Evolutionary conservation across 75 land plant genomes (phyloP), one percentile per base, ranked within the genome.

Genomic region (Pinus albicaulis): DNA sequence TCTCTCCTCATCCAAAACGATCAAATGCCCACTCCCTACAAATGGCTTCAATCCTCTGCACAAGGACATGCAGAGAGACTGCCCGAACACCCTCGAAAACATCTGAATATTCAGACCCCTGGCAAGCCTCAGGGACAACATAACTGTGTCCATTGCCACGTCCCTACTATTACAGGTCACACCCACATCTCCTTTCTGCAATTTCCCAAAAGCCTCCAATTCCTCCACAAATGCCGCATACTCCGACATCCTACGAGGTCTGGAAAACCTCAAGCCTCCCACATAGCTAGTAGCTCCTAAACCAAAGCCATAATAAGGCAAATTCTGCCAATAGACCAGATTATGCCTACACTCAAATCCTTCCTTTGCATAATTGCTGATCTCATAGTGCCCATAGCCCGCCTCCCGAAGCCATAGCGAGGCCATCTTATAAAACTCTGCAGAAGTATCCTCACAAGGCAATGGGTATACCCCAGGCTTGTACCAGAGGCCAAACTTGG

Each of bases 301-400:
- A 13, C 99, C 99, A 85, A 94, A 94, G 0, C 82, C 99, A 71
- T 92, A 94, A 72, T 94, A 94, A 16, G 95, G 82, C 69, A 72
- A 74, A 85, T 87, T 92, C 66, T 89, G 61, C 99, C 99, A 96
- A 85, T 96, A 96, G 0, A 89, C 86, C 19, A 81, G 78, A 82
- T 94, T 94, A 85, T 96, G 99, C 84, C 79, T 86, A 82, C 99
- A 96, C 72, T 89, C 83, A 71, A 59, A 89, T 3, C 93, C 95
- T 36, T 58, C 57, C 80, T 87, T 90, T 36, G 92, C 85, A 75
- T 96, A 94, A 74, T 96, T 96, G 71, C 99, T 96, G 24, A 96
- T 90, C 78, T 96, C 99, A 76, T 96, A 96, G 83, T 96, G 99
- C 48, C 82, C 74, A 72, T 84, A 96, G 10, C 99, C 99, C n/a